Percentiles rank a stretch among this genome's conserved stretches.
Evolutionary conservation across 140 eudicot species (phyloP).

Genomic region (Anethum foeniculum): DNA sequence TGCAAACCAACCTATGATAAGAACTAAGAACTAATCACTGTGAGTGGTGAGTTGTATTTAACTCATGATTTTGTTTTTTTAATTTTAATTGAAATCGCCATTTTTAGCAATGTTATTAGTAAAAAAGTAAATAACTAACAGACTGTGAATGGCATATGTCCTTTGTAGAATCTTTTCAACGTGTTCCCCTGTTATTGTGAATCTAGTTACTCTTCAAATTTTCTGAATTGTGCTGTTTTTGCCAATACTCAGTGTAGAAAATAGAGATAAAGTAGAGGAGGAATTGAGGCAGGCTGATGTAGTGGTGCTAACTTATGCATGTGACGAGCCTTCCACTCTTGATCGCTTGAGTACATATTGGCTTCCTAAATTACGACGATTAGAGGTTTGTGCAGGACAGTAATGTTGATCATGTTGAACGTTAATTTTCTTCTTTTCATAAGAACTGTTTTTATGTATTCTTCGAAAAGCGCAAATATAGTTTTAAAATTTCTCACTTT

Average conservation of each 20-base stretch:
- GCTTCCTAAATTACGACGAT: constrained; percentile 93
- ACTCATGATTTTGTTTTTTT: neutral
- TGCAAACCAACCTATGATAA: neutral
- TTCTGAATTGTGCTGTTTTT: neutral
- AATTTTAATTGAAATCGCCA: neutral
- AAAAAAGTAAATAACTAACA: too few species aligned
- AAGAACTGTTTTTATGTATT: neutral
- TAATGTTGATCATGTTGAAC: neutral
- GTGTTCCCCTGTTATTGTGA: neutral
- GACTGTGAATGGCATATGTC: neutral
- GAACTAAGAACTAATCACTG: neutral
- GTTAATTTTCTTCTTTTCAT: neutral
- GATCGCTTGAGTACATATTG: constrained; percentile 77
- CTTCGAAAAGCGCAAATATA: neutral
- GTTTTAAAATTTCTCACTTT: neutral
- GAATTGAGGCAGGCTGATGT: constrained; percentile 88
- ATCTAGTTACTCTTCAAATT: neutral
- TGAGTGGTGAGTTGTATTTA: neutral
- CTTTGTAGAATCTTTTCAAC: too few species aligned
- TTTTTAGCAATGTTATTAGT: neutral
- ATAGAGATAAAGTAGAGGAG: constrained; percentile 59
- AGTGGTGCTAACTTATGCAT: constrained; percentile 85
- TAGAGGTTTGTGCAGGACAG: constrained; percentile 45
- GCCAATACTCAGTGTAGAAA: constrained; percentile 51
- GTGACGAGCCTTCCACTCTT: constrained; percentile 76